A percentile compares a stretch with the other conserved stretches of the same genome.
Evolutionary conservation across 495 filamentous ascomycete species (phyloP).

Genomic region (Chaetomium fimeti): DNA sequence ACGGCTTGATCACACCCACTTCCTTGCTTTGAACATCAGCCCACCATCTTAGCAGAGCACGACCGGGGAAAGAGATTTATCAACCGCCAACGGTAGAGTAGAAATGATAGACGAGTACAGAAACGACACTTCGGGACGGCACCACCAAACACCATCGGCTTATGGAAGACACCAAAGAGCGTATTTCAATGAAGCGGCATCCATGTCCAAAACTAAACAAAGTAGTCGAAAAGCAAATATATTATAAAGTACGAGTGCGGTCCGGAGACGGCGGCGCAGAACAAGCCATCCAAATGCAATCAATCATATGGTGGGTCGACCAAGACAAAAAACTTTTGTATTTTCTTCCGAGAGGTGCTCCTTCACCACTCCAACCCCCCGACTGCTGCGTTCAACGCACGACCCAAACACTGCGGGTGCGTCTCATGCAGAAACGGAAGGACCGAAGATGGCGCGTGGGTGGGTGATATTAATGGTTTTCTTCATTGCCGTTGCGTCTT

Average conservation of each 20-base stretch:
- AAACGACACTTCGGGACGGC: too few relatives aligned
- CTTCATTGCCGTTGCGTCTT: slow-evolving; percentile 25
- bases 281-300: slow-evolving; percentile 17
- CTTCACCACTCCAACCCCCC: slow-evolving; percentile 3
- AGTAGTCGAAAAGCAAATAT: slow-evolving; percentile 12
- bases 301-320: slow-evolving; percentile 3
- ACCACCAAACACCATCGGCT: neutral
- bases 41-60: too few relatives aligned
- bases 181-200: neutral
- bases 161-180: neutral
- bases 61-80: too few relatives aligned
- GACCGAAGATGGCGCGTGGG: neutral
- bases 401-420: neutral
- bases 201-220: neutral
- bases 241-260: slow-evolving; percentile 8
- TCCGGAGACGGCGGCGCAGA: neutral
- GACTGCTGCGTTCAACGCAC: neutral
- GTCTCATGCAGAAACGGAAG: neutral
- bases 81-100: neutral
- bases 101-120: too few relatives aligned
- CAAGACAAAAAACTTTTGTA: slow-evolving; percentile 16
- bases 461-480: slow-evolving; percentile 12
- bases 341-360: slow-evolving; percentile 8
- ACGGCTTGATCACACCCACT: neutral
- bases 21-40: neutral